phyloP scores from a whole-genome alignment of 192 early-diverging fungal species.

The Coemansia sp. region DNA sequence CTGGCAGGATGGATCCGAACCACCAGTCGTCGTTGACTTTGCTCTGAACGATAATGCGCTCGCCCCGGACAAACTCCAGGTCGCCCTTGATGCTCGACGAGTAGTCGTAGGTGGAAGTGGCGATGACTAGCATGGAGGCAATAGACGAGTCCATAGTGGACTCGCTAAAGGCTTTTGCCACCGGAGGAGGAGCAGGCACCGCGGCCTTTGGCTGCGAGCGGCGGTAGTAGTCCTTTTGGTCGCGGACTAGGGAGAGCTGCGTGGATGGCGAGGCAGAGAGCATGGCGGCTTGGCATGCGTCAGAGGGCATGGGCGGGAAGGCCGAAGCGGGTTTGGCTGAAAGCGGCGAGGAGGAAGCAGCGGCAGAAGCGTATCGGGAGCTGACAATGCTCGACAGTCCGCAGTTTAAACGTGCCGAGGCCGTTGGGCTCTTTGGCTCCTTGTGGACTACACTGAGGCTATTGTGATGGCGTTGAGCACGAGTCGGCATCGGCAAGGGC shows the following conservation, averaged over 20 bases:
- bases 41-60: slow-evolving; percentile 51
- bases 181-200: slow-evolving; percentile 1
- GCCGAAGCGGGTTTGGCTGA: slow-evolving; percentile 11
- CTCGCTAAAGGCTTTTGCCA: slow-evolving; percentile 16
- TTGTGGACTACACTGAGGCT: slow-evolving; percentile 13
- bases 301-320: slow-evolving; percentile 53
- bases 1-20: slow-evolving; percentile 48
- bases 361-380: slow-evolving; percentile 11
- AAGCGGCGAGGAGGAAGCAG: background rate
- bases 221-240: slow-evolving; percentile 9
- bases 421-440: slow-evolving; percentile 37
- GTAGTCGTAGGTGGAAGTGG: slow-evolving; percentile 51
- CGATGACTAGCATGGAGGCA: slow-evolving; percentile 37
- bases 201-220: slow-evolving; percentile 6
- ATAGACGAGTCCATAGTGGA: slow-evolving; percentile 18
- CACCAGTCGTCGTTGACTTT: slow-evolving; percentile 55
- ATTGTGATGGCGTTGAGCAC: slow-evolving; percentile 48
- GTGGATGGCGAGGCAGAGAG: slow-evolving; percentile 20
- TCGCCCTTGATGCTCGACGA: slow-evolving; percentile 48
- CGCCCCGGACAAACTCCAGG: slow-evolving; percentile 40
- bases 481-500: slow-evolving; percentile 32
- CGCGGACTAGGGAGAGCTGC: slow-evolving; percentile 14
- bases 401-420: slow-evolving; percentile 20
- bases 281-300: slow-evolving; percentile 52
- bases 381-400: slow-evolving; percentile 35